Evolutionary conservation across 2,329 filamentous ascomycete genomes (phyloP), one percentile per base, ranked within the genome.

Genomic region (Verticillium klebahnii): DNA sequence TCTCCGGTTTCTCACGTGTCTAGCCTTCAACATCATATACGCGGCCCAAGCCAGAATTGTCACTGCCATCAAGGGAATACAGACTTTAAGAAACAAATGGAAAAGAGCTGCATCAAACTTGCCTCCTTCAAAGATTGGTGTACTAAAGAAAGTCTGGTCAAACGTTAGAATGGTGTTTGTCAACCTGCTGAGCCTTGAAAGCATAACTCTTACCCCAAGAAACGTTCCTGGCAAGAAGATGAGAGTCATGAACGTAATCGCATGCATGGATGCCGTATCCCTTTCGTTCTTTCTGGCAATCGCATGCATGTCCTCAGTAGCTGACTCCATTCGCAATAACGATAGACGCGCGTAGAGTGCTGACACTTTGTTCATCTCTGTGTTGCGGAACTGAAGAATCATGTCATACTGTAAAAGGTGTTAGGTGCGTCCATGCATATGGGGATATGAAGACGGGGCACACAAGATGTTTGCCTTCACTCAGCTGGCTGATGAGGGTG

Each of bases 271-370:
- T 6, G 69, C 65, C 0, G 71, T 73, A 54, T 73, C 67, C 60
- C 82, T 78, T 31, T 82, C 80, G 14, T 78, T 80, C 55, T 83
- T 80, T 23, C 78, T 68, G 0, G 82, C 81, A n/a, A 85, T 82
- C 59, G 76, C 77, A 66, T 83, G 79, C 65, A 81, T 82, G 9
- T 50, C 40, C 11, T 50, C 40, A 23, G 40, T 50, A 9, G n/a
- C 19, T 12, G n/a, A 11, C 19, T 50, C 40, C 17, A 50, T n/a
- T 3, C 40, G n/a, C n/a, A 50, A 50, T 50, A 19, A n/a, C 19
- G 40, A 50, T 3, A 50, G n/a, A 23, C 19, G 40, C 25, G 40
- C 3, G 23, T 23, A 11, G 40, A 50, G n/a, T 23, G 40, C 40
- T 2, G 9, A 9, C 9, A 11, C 9, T 12, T 23, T 23, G 40